Evolutionary conservation across 805 yeast species (phyloP).

Genomic region (Candida taoyuanica): DNA sequence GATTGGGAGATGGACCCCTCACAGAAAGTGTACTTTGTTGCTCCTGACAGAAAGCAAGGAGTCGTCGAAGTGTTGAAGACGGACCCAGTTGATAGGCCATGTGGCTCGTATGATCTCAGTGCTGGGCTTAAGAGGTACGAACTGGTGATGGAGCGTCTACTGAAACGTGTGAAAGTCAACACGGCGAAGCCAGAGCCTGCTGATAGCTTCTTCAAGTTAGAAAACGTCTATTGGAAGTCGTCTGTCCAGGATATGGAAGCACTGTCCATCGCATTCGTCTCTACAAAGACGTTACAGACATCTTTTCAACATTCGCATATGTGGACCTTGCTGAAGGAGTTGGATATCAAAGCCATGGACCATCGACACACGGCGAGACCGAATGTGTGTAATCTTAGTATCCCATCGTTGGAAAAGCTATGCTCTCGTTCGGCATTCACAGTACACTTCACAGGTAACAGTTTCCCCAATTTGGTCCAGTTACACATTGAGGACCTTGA

Average conservation of each 20-base stretch:
- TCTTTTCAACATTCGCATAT: background rate
- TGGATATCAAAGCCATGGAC: background rate
- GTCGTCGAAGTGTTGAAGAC: background rate
- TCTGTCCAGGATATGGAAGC: background rate
- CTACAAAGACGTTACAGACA: background rate
- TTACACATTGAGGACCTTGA: slow-evolving; percentile 4
- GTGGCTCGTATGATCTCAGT: background rate
- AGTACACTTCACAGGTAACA: background rate
- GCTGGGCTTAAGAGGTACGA: background rate
- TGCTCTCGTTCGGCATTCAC: background rate
- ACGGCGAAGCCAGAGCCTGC: background rate
- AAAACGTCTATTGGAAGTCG: slow-evolving; percentile 2
- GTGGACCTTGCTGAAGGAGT: background rate
- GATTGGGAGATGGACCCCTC: background rate
- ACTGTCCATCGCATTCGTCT: background rate
- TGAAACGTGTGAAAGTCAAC: background rate
- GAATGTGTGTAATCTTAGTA: background rate
- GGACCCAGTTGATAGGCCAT: no score
- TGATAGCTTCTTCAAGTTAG: background rate
- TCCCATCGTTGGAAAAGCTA: background rate
- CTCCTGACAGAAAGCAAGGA: background rate
- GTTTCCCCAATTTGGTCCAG: slow-evolving; percentile 1
- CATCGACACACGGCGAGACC: background rate
- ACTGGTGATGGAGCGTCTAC: background rate
- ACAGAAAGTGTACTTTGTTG: background rate